phyloP scores from a whole-genome alignment of 371 early-diverging fungal genomes.

The Basidiobolus meristosporus region DNA sequence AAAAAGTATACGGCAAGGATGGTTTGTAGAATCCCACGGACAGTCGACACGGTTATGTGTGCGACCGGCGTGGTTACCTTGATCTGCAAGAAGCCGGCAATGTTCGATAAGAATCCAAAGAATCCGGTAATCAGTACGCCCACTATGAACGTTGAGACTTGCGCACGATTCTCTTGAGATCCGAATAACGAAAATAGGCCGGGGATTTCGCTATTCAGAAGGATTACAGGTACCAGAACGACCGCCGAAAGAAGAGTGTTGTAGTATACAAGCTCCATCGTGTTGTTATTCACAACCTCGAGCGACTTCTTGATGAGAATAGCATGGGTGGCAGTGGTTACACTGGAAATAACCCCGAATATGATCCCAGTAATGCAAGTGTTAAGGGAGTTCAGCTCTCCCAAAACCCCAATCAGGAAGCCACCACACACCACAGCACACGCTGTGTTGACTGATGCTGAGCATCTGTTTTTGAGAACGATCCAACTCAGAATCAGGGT shows the following conservation, averaged over 20 bases:
- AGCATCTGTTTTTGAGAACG: slow-evolving; percentile 12
- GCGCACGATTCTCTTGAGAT: slow-evolving; percentile 1
- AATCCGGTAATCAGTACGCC: slow-evolving; percentile 19
- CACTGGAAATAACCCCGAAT: slow-evolving; percentile 20
- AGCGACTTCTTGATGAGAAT: slow-evolving; percentile 29
- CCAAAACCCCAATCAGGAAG: slow-evolving; percentile 22
- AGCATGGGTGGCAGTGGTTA: slow-evolving; percentile 32
- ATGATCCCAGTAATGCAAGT: slow-evolving; percentile 9
- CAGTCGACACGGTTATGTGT: slow-evolving; percentile 21
- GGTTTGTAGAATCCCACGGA: slow-evolving; percentile 20
- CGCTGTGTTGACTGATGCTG: slow-evolving; percentile 9
- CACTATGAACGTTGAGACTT: slow-evolving; percentile 9
- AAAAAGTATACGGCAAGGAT: slow-evolving; percentile 12
- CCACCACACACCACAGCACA: slow-evolving; percentile 25
- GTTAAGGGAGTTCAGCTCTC: slow-evolving; percentile 7
- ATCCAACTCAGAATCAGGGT: slow-evolving; percentile 17
- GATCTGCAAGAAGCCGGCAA: slow-evolving; percentile 35
- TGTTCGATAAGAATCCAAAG: slow-evolving; percentile 29
- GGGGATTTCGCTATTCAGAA: slow-evolving; percentile 14
- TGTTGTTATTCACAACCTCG: slow-evolving; percentile 16
- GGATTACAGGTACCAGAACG: slow-evolving; percentile 15
- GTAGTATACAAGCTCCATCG: slow-evolving; percentile 30
- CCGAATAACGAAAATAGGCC: slow-evolving; percentile 1
- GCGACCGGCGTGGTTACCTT: slow-evolving; percentile 32
- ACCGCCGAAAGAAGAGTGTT: slow-evolving; percentile 24